Evolutionary conservation across 768 basidiomycete species (phyloP).

Genomic region (Auriculariales sp.): DNA sequence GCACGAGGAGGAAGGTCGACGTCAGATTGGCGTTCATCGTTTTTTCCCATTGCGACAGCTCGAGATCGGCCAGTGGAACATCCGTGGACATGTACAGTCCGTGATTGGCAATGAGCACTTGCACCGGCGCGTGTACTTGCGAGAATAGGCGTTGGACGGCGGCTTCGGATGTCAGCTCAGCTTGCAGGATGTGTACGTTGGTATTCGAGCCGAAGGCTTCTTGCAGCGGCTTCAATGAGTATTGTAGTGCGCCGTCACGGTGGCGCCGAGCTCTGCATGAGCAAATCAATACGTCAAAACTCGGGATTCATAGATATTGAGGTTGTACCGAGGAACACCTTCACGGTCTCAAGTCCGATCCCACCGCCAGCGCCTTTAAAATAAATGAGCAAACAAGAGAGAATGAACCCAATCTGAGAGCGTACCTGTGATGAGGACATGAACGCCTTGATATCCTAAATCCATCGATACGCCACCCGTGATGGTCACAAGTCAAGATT

Average conservation of each 20-base stretch:
- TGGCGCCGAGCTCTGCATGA: slow-evolving; percentile 46
- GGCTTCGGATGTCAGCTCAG: slow-evolving; percentile 42
- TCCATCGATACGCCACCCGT: too few relatives aligned
- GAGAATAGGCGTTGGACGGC: slow-evolving; percentile 37
- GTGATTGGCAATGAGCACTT: slow-evolving; percentile 49
- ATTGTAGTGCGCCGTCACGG: slow-evolving; percentile 61
- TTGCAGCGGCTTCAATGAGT: slow-evolving; percentile 30
- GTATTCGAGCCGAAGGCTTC: slow-evolving; percentile 23
- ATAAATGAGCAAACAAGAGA: neutral
- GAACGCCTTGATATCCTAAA: slow-evolving; percentile 40
- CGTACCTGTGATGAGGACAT: slow-evolving; percentile 56
- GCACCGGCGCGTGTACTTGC: slow-evolving; percentile 25
- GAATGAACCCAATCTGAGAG: neutral
- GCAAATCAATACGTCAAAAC: neutral
- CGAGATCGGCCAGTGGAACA: slow-evolving; percentile 39
- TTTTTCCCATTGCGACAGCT: slow-evolving; percentile 45
- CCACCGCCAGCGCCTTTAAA: slow-evolving; percentile 51
- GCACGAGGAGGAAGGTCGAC: slow-evolving; percentile 48
- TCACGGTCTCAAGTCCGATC: slow-evolving; percentile 51
- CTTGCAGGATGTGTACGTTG: slow-evolving; percentile 26
- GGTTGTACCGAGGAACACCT: slow-evolving; percentile 42
- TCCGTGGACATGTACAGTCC: slow-evolving; percentile 33
- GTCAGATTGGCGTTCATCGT: slow-evolving; percentile 53
- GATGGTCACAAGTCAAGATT: too few relatives aligned
- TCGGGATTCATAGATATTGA: neutral